Percentiles rank a stretch among this genome's conserved stretches.
These are phyloP conservation scores for Cystobasidium ongulense DNA, from an alignment of 768 basidiomycete genomes.

Conservation along the genomic window DNA sequence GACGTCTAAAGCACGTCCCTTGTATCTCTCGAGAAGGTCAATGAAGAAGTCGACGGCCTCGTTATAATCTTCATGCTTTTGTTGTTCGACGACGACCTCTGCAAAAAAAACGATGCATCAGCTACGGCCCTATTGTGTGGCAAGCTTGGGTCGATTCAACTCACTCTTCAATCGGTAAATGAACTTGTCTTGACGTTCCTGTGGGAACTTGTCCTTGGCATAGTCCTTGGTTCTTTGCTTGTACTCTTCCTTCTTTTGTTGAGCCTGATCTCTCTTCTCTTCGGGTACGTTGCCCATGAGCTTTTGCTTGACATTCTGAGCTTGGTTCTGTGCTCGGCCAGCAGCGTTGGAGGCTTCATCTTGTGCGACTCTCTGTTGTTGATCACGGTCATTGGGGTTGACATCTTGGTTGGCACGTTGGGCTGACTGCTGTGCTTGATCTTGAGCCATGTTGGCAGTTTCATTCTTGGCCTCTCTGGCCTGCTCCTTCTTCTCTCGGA, in stretches of 20 bases:
- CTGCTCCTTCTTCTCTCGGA: conserved; percentile 37
- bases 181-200: conserved; percentile 82
- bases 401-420: conserved; percentile 38
- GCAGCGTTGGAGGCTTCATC: conserved; percentile 35
- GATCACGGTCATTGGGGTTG: conserved; percentile 43
- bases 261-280: conserved; percentile 57
- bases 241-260: conserved; percentile 43
- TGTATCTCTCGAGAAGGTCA: conserved; percentile 46
- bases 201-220: conserved; percentile 74
- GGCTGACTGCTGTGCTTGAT: conserved; percentile 40
- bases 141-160: neutral
- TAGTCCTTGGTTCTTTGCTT: conserved; percentile 59
- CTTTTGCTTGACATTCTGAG: conserved; percentile 43
- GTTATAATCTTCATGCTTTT: conserved; percentile 84
- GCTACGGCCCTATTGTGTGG: neutral
- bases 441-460: conserved; percentile 33
- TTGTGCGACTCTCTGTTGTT: conserved; percentile 44
- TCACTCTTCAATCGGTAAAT: conserved; percentile 91
- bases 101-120: conserved; percentile 49
- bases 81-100: conserved; percentile 66
- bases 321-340: conserved; percentile 37
- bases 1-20: conserved; percentile 51
- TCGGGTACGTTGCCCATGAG: conserved; percentile 57
- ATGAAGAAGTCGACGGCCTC: conserved; percentile 52
- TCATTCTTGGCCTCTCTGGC: conserved; percentile 39